Base-by-base conservation (phyloP, 1,284 basidiomycete species). In the Nidula niveotomentosa region DNA sequence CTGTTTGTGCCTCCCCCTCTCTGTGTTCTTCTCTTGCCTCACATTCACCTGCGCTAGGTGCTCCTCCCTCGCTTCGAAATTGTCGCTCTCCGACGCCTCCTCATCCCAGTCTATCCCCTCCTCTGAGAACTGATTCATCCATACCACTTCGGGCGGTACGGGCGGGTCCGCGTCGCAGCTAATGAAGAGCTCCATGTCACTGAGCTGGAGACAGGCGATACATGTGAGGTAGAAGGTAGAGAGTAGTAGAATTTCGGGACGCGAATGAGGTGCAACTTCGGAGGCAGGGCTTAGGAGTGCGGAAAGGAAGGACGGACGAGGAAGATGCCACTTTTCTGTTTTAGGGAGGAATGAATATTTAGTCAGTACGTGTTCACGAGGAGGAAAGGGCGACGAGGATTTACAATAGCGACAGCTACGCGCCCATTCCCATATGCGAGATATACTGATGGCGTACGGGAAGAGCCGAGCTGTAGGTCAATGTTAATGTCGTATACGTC, bases 381-480 rank as follows among this genome's bases (percentile, higher is more conserved):
- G 35, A 13, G 23, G 34, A 34, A 46, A 13, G 13, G 34, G 3
- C n/a, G 15, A 50, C 10, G 33, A 17, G 15, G 30, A 10, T 47
- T 1, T 34, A 49, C 53, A 15, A 47, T 53, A 12, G 49, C 53
- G 15, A 49, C 47, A 7, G 10, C 46, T 1, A 53, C 46, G 4
- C 36, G 2, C 13, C 23, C 47, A 30, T 53, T 1, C 36, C 37
- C 45, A 36, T 33, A 53, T 15, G 46, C 53, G 2, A 53, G 17
- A 44, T 49, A 53, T 23, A 41, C 33, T 1, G 47, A 37, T 8
- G 17, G 12, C 8, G 33, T 7, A 10, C 30, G 53, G 5, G 69
- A 63, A 17, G 70, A 67, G 3, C 74, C 71, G 43, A 84, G 67
- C 49, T 80, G 74, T 13, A 84, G 61, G 51, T 76, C 75, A 7